These are phyloP conservation scores for Diplocarpon rosae DNA, from an alignment of 2,329 filamentous ascomycete species.

Conservation along the genomic window DNA sequence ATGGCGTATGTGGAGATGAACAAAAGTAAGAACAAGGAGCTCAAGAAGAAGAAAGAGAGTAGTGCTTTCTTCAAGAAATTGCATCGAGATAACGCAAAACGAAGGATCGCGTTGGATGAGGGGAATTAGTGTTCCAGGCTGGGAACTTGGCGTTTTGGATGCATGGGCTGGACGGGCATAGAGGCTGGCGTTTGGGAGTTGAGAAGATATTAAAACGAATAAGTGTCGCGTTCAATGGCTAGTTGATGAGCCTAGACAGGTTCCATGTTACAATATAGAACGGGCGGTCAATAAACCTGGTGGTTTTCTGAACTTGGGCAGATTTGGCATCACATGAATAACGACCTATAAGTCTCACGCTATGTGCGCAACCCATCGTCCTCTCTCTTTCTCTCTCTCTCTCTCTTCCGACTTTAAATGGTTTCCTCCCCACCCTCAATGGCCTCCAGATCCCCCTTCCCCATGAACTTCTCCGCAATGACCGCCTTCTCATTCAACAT, in stretches of 20 bases:
- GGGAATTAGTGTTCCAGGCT: background rate
- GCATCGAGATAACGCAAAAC: constrained; percentile 47
- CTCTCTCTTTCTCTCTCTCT: background rate
- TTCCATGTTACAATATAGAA: too few relatives aligned
- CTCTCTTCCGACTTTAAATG: constrained; percentile 5
- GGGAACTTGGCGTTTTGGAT: background rate
- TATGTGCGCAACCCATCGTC: background rate
- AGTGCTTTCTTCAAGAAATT: constrained; percentile 57
- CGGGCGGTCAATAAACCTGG: too few relatives aligned
- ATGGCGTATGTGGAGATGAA: constrained; percentile 95
- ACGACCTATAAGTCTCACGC: too few relatives aligned
- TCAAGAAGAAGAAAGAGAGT: constrained; percentile 50
- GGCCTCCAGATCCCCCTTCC: constrained; percentile 35
- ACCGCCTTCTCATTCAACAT: constrained; percentile 44
- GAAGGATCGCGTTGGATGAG: constrained; percentile 33
- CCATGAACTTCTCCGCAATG: constrained; percentile 38
- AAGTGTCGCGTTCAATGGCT: too few relatives aligned
- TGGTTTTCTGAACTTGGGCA: too few relatives aligned
- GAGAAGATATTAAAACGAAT: too few relatives aligned
- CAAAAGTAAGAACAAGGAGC: constrained; percentile 56
- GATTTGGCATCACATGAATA: too few relatives aligned
- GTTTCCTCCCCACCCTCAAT: constrained; percentile 30
- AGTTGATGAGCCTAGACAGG: too few relatives aligned
- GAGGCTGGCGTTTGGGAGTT: too few relatives aligned
- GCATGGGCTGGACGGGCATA: too few relatives aligned